A percentile compares a stretch with the other conserved stretches of the same genome.
Evolutionary conservation across 495 filamentous ascomycete species (phyloP).

Genomic region (Trichoderma parareesei): DNA sequence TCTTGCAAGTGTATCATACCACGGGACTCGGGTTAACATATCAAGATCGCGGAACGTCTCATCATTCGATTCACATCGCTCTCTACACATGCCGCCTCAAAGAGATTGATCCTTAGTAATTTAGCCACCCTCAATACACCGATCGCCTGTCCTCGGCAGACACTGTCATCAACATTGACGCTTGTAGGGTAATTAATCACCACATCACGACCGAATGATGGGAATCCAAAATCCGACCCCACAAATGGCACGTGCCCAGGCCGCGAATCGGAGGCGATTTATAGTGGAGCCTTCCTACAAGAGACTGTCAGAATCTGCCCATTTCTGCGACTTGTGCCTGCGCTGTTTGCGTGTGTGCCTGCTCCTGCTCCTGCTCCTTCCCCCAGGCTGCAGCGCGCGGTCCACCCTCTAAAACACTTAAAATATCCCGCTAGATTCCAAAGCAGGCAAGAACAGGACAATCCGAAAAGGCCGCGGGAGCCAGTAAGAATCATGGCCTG

Average conservation of each 20-base stretch:
- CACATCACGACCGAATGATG: neutral
- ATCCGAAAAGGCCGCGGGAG: neutral
- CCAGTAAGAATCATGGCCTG: neutral
- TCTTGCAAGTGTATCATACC: no score
- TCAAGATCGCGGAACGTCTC: no score
- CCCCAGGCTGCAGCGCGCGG: neutral
- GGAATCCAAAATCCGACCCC: neutral
- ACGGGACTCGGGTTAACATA: no score
- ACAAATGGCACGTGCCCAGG: neutral
- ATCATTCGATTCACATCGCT: no score
- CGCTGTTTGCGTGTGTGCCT: no score
- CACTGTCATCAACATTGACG: neutral
- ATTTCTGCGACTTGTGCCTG: no score
- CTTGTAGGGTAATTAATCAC: neutral
- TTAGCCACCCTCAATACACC: neutral
- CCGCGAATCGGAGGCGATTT: neutral
- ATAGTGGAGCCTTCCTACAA: no score
- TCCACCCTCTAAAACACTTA: neutral
- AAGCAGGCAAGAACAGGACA: neutral
- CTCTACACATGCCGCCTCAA: no score
- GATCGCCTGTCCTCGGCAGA: conserved; percentile 15
- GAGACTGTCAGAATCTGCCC: no score
- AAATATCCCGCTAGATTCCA: neutral
- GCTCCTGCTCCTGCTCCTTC: no score
- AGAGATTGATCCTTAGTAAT: no score